Evolutionary conservation across 2,329 filamentous ascomycete species (phyloP).

Genomic region (Setomelanomma holmii): DNA sequence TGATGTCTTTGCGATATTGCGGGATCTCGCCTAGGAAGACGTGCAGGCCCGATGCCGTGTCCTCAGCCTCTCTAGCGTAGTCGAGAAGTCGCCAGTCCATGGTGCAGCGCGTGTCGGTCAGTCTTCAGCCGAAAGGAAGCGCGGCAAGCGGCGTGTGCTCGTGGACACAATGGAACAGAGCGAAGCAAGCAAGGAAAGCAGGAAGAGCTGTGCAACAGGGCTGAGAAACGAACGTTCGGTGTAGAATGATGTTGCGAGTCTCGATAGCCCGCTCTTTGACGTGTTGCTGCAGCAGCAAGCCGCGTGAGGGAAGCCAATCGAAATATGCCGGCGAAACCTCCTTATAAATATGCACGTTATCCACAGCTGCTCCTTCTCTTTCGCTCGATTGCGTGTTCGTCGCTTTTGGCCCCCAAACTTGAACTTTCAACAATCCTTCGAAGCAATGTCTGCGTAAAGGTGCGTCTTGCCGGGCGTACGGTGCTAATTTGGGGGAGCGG

Average conservation of each 20-base stretch:
- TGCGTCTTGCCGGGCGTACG: constrained; percentile 14
- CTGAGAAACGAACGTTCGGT: constrained; percentile 35
- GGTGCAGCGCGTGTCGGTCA: constrained; percentile 34
- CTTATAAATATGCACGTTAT: constrained; percentile 42
- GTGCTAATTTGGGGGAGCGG: constrained; percentile 13
- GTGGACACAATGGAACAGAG: constrained; percentile 15
- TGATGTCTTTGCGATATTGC: constrained; percentile 60
- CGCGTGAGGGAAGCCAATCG: constrained; percentile 43
- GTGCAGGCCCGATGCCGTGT: constrained; percentile 60
- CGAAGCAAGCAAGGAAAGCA: constrained; percentile 15
- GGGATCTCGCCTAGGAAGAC: constrained; percentile 60
- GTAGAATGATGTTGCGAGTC: constrained; percentile 36
- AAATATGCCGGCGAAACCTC: constrained; percentile 40
- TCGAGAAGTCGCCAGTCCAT: constrained; percentile 50
- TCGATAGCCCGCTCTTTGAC: constrained; percentile 41
- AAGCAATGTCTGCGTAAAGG: constrained; percentile 16
- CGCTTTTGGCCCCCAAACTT: constrained; percentile 41
- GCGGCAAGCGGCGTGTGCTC: constrained; percentile 24
- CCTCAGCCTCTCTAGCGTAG: constrained; percentile 58
- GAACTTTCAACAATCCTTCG: constrained; percentile 16
- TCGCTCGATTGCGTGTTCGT: constrained; percentile 23
- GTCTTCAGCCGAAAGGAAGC: constrained; percentile 26
- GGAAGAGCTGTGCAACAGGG: constrained; percentile 32
- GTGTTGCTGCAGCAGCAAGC: constrained; percentile 44
- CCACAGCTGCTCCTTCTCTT: constrained; percentile 37